Conservation (phyloP, 768 basidiomycete species). For the Tubosaeta brunneosetosa region DNA sequence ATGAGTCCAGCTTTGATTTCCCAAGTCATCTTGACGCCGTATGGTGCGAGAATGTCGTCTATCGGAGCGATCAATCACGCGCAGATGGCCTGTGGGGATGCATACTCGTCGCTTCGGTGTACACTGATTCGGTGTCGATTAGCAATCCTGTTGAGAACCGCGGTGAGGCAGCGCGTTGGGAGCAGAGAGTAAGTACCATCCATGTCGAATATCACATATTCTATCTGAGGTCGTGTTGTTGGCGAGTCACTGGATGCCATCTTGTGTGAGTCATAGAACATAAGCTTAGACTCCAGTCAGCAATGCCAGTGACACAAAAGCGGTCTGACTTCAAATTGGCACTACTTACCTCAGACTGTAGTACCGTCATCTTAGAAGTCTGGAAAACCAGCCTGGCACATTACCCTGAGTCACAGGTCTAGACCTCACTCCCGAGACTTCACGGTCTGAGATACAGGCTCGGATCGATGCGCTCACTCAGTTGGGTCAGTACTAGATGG, state of each 20-base stretch:
- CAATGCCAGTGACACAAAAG: too few species aligned
- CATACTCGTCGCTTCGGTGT: conserved; percentile 75
- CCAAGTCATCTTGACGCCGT: conserved; percentile 81
- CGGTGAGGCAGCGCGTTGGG: neutral
- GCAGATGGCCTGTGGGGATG: conserved; percentile 2
- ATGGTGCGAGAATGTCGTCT: conserved; percentile 70
- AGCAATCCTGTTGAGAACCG: conserved; percentile 48
- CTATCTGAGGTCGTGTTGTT: conserved; percentile 28
- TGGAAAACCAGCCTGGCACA: too few species aligned
- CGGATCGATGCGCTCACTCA: neutral
- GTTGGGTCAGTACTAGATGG: neutral
- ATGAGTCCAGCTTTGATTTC: conserved; percentile 85
- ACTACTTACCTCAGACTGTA: too few species aligned
- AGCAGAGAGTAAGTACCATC: conserved; percentile 43
- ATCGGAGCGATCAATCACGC: conserved; percentile 3
- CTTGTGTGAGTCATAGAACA: too few species aligned
- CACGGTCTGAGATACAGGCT: neutral
- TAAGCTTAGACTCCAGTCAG: too few species aligned
- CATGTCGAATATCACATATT: conserved; percentile 73
- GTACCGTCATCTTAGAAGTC: too few species aligned
- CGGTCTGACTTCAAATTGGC: too few species aligned
- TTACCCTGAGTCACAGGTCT: too few species aligned
- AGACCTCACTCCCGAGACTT: neutral
- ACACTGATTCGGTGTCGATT: conserved; percentile 74
- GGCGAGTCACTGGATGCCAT: neutral